Evolutionary conservation across 1,139 yeast genomes (phyloP), one percentile per base, ranked within the genome.

Genomic region (Barnettozyma hawaiiensis): DNA sequence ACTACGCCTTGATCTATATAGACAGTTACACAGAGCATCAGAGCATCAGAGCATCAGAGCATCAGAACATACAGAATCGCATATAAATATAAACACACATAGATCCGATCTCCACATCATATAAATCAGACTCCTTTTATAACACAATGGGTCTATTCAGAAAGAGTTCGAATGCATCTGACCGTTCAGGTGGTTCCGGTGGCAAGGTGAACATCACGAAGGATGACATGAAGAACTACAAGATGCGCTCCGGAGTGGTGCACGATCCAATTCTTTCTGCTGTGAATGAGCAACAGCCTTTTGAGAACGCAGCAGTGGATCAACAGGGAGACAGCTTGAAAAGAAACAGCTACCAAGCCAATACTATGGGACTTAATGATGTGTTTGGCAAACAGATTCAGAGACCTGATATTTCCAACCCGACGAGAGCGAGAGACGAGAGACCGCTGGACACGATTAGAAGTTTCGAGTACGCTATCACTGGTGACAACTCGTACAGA

Each of bases 371-470:
- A 11, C 16, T 81, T 57, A 78, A 78, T 54, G 98, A 92, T 61
- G 78, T 86, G 35, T 90, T 89, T 64, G 98, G 98, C 22, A 75
- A 77, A 49, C 75, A 78, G 7, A 90, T 92, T 54, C 57, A 60
- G 5, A 76, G 75, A 50, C 85, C 95, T 5, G 98, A 92, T 62
- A 72, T 82, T 55, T 85, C 95, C 22, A 92, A 92, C 61, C 98
- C 98, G 18, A 82, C 97, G 12, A 76, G 98, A 58, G 66, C 85
- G 15, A 76, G 97, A 61, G 89, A 89, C 63, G 98, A 92, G 67
- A 78, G 98, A 54, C 98, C 98, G 4, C 67, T 92, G 59, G 98
- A 94, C 64, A 92, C 98, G 2, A 89, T 92, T 56, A 71, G 97
- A 51, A 76, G 85, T 6, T 92, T 92, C 64, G 97, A 92, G 67